A percentile compares a stretch with the other conserved stretches of the same genome.
Evolutionary conservation across 2,329 filamentous ascomycete species (phyloP).

Genomic region (Xylariaceae sp.): DNA sequence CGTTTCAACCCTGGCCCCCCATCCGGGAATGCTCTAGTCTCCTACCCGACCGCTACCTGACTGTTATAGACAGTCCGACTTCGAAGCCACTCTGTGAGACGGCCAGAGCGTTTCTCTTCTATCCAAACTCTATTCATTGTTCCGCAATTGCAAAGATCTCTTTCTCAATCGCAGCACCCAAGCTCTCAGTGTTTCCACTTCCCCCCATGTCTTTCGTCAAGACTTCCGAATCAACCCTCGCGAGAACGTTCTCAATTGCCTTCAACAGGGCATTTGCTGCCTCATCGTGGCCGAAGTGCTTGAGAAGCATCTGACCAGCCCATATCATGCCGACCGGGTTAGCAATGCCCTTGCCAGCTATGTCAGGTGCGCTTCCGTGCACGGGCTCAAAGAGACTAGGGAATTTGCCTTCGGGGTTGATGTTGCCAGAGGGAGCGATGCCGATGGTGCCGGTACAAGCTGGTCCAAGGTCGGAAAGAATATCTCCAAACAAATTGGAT

Average conservation of each 20-base stretch:
- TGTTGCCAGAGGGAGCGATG: constrained; percentile 62
- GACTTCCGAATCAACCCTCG: constrained; percentile 46
- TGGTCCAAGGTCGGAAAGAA: constrained; percentile 50
- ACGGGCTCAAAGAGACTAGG: constrained; percentile 64
- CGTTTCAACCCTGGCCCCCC: too few species aligned
- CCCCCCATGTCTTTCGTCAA: constrained; percentile 62
- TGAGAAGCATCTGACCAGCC: constrained; percentile 67
- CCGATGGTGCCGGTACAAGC: constrained; percentile 64
- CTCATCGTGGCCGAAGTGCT: constrained; percentile 58
- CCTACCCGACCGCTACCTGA: too few species aligned
- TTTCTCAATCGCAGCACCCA: constrained; percentile 50
- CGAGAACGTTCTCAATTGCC: constrained; percentile 31
- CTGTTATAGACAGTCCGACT: too few species aligned
- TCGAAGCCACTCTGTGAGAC: too few species aligned
- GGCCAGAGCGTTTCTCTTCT: too few species aligned
- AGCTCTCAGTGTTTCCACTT: constrained; percentile 51
- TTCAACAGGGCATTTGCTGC: constrained; percentile 46
- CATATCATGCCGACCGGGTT: constrained; percentile 67
- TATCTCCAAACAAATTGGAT: constrained; percentile 60
- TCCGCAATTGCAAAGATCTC: constrained; percentile 21
- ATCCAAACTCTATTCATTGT: too few species aligned
- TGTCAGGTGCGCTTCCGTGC: constrained; percentile 63
- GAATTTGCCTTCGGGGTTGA: constrained; percentile 58
- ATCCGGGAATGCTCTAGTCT: too few species aligned
- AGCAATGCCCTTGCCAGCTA: constrained; percentile 60